Conservation (phyloP, 345 rosid genomes). For the Arabidopsis arenosa region DNA sequence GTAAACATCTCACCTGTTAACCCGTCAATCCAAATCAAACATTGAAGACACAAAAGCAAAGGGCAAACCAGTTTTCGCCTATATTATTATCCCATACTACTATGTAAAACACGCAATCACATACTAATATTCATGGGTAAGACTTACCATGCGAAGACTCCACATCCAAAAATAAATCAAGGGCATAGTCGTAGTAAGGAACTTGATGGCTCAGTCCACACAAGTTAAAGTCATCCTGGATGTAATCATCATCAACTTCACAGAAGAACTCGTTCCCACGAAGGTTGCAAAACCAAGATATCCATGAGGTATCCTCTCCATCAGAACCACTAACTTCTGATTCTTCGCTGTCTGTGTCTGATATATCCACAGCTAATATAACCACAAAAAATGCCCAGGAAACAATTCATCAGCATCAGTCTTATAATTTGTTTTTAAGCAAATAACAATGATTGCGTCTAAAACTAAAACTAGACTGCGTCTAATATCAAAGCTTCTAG, state of each 20-base stretch:
- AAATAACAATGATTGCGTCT: not conserved
- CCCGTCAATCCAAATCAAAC: conserved; percentile 46
- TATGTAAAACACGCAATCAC: not conserved
- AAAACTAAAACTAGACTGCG: not conserved
- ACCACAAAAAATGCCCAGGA: conserved; percentile 5
- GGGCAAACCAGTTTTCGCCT: not conserved
- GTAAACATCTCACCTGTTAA: conserved; percentile 86
- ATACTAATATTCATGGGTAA: not conserved
- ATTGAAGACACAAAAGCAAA: conserved; percentile 23
- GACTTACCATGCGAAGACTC: conserved; percentile 90
- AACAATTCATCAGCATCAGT: conserved; percentile 24
- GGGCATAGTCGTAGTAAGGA: conserved; percentile 96
- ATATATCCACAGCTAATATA: conserved; percentile 60
- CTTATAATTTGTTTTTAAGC: not conserved
- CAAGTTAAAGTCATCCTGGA: conserved; percentile 96
- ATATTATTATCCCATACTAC: not conserved
- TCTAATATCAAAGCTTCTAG: conserved; percentile 17
- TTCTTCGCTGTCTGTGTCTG: conserved; percentile 92
- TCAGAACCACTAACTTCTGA: conserved; percentile 98
- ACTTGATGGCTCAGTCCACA: conserved; percentile 97
- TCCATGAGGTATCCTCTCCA: conserved; percentile 98
- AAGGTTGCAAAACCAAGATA: conserved; percentile 93
- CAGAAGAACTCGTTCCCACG: conserved; percentile 98
- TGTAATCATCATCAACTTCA: conserved; percentile 98
- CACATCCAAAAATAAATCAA: conserved; percentile 94